Conservation (phyloP, 192 early-diverging fungal species). For the Entophlyctis helioformis region DNA sequence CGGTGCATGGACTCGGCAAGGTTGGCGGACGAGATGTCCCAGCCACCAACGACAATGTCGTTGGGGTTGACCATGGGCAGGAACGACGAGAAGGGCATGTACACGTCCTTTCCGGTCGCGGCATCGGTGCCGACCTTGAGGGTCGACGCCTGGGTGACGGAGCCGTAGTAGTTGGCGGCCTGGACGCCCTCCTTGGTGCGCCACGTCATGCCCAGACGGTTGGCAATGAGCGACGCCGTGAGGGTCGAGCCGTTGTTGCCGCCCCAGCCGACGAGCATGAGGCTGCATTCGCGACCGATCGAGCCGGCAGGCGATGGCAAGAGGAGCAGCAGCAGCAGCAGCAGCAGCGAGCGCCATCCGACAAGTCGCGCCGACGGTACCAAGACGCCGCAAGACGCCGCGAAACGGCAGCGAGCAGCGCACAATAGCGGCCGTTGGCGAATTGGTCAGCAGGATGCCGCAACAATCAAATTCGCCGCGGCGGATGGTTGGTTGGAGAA, state of each 20-base stretch:
- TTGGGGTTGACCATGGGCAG: conserved; percentile 96
- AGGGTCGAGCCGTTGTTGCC: conserved; percentile 99
- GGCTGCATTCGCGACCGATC: conserved; percentile 26
- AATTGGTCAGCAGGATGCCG: too few species aligned
- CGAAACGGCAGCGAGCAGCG: too few species aligned
- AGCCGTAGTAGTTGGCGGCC: conserved; percentile 93
- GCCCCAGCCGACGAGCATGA: conserved; percentile 99
- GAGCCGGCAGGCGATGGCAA: too few species aligned
- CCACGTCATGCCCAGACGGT: conserved; percentile 81
- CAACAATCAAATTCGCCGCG: too few species aligned
- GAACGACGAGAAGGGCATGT: conserved; percentile 84
- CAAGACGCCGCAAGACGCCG: too few species aligned
- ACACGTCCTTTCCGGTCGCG: conserved; percentile 77
- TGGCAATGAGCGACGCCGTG: conserved; percentile 92
- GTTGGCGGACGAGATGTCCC: conserved; percentile 87
- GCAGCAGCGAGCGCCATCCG: too few species aligned
- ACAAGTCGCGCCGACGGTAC: too few species aligned
- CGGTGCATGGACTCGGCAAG: conserved; percentile 88
- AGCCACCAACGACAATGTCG: conserved; percentile 94
- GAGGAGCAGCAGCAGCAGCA: too few species aligned
- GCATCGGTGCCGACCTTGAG: conserved; percentile 80
- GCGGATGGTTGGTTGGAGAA: too few species aligned
- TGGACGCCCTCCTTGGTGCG: conserved; percentile 88
- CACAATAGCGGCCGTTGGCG: too few species aligned
- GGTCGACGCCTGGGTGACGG: conserved; percentile 91